These are phyloP conservation scores for Tuber brumale DNA, from an alignment of 495 filamentous ascomycete genomes.

Conservation along the genomic window DNA sequence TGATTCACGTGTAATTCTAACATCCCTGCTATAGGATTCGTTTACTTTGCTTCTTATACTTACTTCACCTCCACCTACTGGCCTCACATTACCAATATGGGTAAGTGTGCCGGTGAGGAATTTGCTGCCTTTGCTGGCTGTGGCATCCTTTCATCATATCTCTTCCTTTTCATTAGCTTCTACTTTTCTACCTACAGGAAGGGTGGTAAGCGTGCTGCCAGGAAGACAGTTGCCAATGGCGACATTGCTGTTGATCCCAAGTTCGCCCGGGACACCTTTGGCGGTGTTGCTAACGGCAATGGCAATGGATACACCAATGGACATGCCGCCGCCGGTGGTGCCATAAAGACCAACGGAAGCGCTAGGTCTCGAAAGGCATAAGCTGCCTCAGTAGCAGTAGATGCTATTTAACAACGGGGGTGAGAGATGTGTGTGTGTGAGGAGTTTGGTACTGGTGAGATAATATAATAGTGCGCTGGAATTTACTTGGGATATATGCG, in stretches of 20 bases:
- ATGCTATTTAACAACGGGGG: conserved; percentile 10
- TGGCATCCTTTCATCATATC: conserved; percentile 83
- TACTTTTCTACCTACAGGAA: conserved; percentile 97
- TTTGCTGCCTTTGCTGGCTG: conserved; percentile 94
- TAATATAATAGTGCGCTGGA: conserved; percentile 33
- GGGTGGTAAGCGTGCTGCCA: conserved; percentile 56
- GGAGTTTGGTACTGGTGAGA: conserved; percentile 33
- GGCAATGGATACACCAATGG: conserved; percentile 12
- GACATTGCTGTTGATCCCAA: conserved; percentile 41
- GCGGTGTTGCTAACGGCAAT: conserved; percentile 41
- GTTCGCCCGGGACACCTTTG: conserved; percentile 41
- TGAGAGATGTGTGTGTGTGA: conserved; percentile 15
- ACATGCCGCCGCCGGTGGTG: conserved; percentile 45
- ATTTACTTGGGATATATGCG: conserved; percentile 29
- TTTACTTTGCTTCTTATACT: conserved; percentile 93
- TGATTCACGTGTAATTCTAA: conserved; percentile 14
- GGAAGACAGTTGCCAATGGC: conserved; percentile 53
- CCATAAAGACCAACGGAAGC: conserved; percentile 49
- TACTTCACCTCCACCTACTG: conserved; percentile 94
- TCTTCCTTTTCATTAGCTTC: conserved; percentile 97
- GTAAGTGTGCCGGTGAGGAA: conserved; percentile 90
- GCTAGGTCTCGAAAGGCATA: conserved; percentile 57
- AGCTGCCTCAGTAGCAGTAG: conserved; percentile 13
- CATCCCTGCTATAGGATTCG: conserved; percentile 55
- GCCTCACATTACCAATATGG: conserved; percentile 69